Conservation (phyloP, 352 stramenopile species). For the Phytophthora niederhauseri region DNA sequence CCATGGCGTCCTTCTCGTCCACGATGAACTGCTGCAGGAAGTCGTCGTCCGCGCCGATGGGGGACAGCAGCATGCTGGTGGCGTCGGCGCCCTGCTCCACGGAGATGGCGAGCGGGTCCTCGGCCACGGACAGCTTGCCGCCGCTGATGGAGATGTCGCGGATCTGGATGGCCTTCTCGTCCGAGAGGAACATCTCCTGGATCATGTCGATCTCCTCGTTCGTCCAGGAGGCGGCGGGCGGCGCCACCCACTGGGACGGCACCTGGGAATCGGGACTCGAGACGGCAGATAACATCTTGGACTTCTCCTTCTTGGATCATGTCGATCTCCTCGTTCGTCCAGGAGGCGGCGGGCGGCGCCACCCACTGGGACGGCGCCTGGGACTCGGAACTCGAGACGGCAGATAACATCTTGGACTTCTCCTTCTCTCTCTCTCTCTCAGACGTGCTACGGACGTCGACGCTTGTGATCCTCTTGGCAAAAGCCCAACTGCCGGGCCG, state of each 20-base stretch:
- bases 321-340: conserved; percentile 57
- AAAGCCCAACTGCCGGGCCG: conserved; percentile 32
- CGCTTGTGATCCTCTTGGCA: conserved; percentile 33
- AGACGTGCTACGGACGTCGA: conserved; percentile 13
- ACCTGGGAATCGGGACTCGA: conserved; percentile 14
- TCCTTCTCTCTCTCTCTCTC: conserved; percentile 5
- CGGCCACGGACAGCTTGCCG: conserved; percentile 17
- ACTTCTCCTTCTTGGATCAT: conserved; percentile 47
- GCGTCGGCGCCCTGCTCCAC: conserved; percentile 36
- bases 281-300: conserved; percentile 32
- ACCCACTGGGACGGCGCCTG: conserved; percentile 26
- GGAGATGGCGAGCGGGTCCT: conserved; percentile 30
- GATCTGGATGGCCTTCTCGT: conserved; percentile 51
- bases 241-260: conserved; percentile 32
- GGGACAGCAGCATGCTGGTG: conserved; percentile 64
- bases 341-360: conserved; percentile 34
- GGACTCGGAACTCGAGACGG: conserved; percentile 13
- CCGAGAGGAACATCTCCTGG: conserved; percentile 55
- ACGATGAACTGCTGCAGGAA: conserved; percentile 50
- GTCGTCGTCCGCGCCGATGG: conserved; percentile 55
- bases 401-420: conserved; percentile 31
- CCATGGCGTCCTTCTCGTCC: conserved; percentile 69
- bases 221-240: conserved; percentile 43
- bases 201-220: conserved; percentile 62
- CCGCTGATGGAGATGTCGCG: conserved; percentile 48